phyloP scores from a whole-genome alignment of 2,329 filamentous ascomycete genomes.

The Domatiomyces catenatus region DNA sequence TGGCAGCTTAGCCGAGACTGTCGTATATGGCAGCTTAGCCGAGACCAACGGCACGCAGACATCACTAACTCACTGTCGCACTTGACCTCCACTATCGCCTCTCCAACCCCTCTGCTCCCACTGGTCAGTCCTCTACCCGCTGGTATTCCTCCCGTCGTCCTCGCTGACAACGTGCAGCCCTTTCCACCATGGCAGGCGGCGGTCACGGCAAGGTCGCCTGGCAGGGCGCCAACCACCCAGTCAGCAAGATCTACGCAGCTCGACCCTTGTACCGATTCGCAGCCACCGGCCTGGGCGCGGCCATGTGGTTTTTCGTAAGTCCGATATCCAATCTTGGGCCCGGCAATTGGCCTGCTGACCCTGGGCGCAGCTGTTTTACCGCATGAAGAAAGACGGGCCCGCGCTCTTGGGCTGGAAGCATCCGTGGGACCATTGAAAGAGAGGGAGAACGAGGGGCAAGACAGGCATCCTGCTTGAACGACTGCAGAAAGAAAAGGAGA shows the following conservation, averaged over 20 bases:
- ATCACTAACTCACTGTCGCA: no score
- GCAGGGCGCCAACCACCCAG: slow-evolving; percentile 13
- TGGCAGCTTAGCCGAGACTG: no score
- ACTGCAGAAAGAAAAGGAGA: neutral
- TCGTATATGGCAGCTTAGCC: no score
- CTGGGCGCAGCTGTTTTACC: slow-evolving; percentile 67
- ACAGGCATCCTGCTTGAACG: no score
- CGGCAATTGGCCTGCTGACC: slow-evolving; percentile 1
- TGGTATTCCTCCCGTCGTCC: neutral
- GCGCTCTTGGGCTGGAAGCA: slow-evolving; percentile 87
- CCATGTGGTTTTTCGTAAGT: slow-evolving; percentile 98
- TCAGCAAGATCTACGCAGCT: slow-evolving; percentile 40
- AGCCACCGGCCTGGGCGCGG: slow-evolving; percentile 74
- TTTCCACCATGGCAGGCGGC: neutral
- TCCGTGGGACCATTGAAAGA: slow-evolving; percentile 75
- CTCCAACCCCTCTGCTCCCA: neutral
- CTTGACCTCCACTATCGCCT: neutral
- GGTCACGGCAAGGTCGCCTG: slow-evolving; percentile 13
- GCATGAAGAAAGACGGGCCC: slow-evolving; percentile 89
- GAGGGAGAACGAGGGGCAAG: neutral
- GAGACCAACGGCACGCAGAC: no score
- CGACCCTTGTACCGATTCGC: slow-evolving; percentile 66
- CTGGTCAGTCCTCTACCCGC: neutral
- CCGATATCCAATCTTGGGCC: neutral
- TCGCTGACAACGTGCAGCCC: neutral